Percentiles rank a stretch among this genome's conserved stretches.
Evolutionary conservation across 306 rosid genomes (phyloP).

Genomic region (Mimosa pudica): DNA sequence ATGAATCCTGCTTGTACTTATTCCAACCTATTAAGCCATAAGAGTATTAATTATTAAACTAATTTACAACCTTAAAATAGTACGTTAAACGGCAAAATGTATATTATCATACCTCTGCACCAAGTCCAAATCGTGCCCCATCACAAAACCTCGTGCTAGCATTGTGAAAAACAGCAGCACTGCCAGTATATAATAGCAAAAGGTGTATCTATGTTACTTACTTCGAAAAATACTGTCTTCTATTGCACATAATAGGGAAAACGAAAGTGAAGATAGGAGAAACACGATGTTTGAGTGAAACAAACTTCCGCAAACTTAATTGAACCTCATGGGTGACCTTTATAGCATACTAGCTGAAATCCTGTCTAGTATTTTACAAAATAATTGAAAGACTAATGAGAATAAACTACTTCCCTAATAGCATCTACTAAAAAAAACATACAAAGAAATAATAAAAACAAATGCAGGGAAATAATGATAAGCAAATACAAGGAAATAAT

Average conservation of each 20-base stretch:
- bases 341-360: no score
- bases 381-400: no score
- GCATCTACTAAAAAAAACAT: no score
- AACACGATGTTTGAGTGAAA: no score
- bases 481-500: no score
- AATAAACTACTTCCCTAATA: no score
- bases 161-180: conserved; percentile 98
- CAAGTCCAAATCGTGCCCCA: conserved; percentile 95
- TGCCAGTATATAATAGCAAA: conserved; percentile 43
- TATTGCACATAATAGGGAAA: not conserved
- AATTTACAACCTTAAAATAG: conserved; percentile 21
- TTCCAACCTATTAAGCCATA: conserved; percentile 71
- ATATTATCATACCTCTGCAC: conserved; percentile 79
- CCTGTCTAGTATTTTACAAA: no score
- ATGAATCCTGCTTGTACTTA: conserved; percentile 96
- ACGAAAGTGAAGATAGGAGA: not conserved
- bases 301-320: no score
- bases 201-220: conserved; percentile 1
- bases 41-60: conserved; percentile 18
- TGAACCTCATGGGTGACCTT: no score
- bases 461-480: no score
- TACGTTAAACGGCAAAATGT: not conserved
- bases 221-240: not conserved
- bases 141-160: conserved; percentile 97
- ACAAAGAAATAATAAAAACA: no score